phyloP scores from a whole-genome alignment of 2,329 filamentous ascomycete species.

The Xylaria sp. region DNA sequence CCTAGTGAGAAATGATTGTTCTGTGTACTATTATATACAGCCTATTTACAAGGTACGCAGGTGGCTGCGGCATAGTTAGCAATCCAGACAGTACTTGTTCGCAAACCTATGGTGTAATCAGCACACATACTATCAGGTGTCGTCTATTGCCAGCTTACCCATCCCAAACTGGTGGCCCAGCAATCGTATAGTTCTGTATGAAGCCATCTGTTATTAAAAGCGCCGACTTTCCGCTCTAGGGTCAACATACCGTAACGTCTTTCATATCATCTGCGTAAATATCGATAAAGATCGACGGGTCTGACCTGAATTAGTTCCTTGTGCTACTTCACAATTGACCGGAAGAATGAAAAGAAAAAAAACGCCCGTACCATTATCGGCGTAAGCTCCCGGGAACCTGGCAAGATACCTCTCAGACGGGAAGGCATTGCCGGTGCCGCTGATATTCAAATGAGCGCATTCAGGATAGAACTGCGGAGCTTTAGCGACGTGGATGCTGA shows the following conservation, averaged over 20 bases:
- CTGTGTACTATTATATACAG: background rate
- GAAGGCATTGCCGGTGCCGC: conserved; percentile 45
- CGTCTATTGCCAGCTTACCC: conserved; percentile 44
- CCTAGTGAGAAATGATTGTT: background rate
- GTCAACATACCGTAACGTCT: conserved; percentile 46
- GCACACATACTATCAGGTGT: background rate
- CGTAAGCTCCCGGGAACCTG: conserved; percentile 53
- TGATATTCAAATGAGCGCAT: conserved; percentile 54
- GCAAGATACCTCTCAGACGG: conserved; percentile 48
- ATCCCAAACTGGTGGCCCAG: conserved; percentile 55
- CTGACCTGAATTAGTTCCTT: conserved; percentile 39
- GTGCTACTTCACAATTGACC: too few species aligned
- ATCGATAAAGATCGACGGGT: conserved; percentile 53
- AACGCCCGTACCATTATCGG: conserved; percentile 48
- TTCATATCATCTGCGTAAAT: conserved; percentile 52
- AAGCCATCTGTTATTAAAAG: background rate
- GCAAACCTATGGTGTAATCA: conserved; percentile 27
- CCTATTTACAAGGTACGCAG: background rate
- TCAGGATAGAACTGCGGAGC: conserved; percentile 59
- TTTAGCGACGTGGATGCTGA: conserved; percentile 62
- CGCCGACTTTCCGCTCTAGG: too few species aligned
- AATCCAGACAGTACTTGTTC: conserved; percentile 40
- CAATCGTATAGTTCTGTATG: conserved; percentile 52
- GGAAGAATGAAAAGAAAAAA: background rate
- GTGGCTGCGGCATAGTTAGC: conserved; percentile 6